Evolutionary conservation across 768 basidiomycete genomes (phyloP), one percentile per base, ranked within the genome.

Genomic region (Pleurotus citrinopileatus): DNA sequence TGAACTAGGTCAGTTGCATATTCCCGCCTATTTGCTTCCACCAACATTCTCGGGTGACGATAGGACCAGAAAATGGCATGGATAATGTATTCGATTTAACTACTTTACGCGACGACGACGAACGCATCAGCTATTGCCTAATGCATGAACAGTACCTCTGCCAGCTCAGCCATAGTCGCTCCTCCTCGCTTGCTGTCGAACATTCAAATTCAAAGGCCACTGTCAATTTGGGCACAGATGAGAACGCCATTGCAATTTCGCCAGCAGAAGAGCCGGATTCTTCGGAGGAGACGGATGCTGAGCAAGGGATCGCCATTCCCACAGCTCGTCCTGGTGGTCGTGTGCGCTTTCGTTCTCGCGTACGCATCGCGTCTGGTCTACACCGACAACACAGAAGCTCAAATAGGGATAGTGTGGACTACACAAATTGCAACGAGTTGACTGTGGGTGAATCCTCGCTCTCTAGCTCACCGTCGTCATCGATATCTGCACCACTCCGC

Each of bases 401-500:
- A 42, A 15, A 57, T 63, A n/a, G 50, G 27, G 26, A 48, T 28
- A 53, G 25, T 44, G 12, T 36, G 37, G 63, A 63, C 29, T 61
- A n/a, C 63, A 53, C 53, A 42, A 55, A 22, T 68, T 66, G 38
- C 55, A 46, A 37, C 55, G 57, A 36, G 26, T 59, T 68, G 45
- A 65, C 71, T 4, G 61, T 69, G 3, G 59, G 66, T 13, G 74
- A 73, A 3, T 72, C 74, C 17, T 81, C 84, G 28, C 60, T 73
- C 19, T 83, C 84, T 4, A 76, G 78, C 38, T 90, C 89, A 1
- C 80, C 79, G 3, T 90, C 89, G 3, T 91, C 90, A 2, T 91
- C 89, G 36, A 86, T 93, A 57, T 92, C 90, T 34, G 91, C 80
- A 1, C 91, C 91, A 15, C 74, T 93, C 20, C 87, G 83, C 44